Conservation (phyloP, 2,329 filamentous ascomycete species). For the Cordyceps tenuipes region DNA sequence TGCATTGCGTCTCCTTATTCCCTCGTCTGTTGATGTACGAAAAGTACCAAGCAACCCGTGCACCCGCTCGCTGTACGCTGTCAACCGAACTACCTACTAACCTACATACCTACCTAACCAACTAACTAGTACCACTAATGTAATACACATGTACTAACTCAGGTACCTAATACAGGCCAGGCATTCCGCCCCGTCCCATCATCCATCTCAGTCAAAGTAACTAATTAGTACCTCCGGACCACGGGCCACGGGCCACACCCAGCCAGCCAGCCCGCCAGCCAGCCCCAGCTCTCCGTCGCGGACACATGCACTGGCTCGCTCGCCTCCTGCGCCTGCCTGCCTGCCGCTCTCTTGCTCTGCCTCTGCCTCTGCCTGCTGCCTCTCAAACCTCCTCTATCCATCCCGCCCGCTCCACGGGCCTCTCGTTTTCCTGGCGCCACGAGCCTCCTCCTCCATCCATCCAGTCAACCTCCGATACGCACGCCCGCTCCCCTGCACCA, state of each 20-base stretch:
- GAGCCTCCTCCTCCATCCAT: slow-evolving; percentile 8
- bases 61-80: too few relatives aligned
- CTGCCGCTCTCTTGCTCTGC: neutral
- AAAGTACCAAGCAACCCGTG: neutral
- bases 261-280: neutral
- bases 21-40: neutral
- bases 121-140: neutral
- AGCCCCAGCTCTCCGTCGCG: neutral
- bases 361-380: neutral
- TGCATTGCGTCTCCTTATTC: neutral
- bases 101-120: too few relatives aligned
- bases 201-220: too few relatives aligned
- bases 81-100: too few relatives aligned
- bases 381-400: slow-evolving; percentile 7
- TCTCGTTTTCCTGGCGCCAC: slow-evolving; percentile 8
- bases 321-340: neutral
- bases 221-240: too few relatives aligned
- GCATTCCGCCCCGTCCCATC: neutral
- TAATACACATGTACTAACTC: too few relatives aligned
- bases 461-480: slow-evolving; percentile 9
- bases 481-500: slow-evolving; percentile 3
- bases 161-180: too few relatives aligned
- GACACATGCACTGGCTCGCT: neutral
- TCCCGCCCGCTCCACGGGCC: slow-evolving; percentile 5
- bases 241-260: neutral